Conservation (phyloP, 768 basidiomycete genomes). For the Kondoa subrosea region DNA sequence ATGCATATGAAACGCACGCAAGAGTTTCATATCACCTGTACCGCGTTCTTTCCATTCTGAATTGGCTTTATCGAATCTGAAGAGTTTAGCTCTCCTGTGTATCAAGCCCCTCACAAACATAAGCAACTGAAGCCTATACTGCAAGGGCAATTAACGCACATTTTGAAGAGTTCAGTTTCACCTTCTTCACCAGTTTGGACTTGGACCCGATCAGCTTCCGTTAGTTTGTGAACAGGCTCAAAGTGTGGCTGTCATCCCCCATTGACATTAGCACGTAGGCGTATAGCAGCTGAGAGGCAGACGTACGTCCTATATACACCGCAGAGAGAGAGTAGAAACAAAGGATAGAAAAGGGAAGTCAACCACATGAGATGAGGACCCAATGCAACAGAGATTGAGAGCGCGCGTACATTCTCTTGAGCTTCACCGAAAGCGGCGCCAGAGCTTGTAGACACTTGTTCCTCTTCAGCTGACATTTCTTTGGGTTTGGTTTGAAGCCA, state of each 20-base stretch:
- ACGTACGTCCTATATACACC: not conserved
- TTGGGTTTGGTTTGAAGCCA: too few relatives aligned
- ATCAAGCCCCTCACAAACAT: not conserved
- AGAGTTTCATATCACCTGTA: slow-evolving; percentile 52
- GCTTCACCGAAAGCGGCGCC: not conserved
- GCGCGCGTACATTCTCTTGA: not conserved
- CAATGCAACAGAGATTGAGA: not conserved
- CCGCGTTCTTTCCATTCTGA: slow-evolving; percentile 97
- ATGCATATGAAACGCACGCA: not conserved
- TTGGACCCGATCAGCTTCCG: slow-evolving; percentile 41
- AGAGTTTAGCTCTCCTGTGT: slow-evolving; percentile 85
- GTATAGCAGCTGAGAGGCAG: not conserved
- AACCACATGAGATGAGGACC: not conserved
- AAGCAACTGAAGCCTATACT: not conserved
- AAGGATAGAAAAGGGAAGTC: not conserved
- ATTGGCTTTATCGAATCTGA: slow-evolving; percentile 63
- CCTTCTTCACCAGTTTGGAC: slow-evolving; percentile 90
- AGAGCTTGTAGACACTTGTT: not conserved
- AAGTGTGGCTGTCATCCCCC: not conserved
- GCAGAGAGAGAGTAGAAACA: not conserved
- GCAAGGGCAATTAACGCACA: slow-evolving; percentile 42
- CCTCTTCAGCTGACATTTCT: not conserved
- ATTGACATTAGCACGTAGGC: too few relatives aligned
- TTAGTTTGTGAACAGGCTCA: not conserved
- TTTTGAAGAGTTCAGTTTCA: slow-evolving; percentile 84